Conservation (phyloP, 2,329 filamentous ascomycete genomes). For the Fusarium transvaalense region DNA sequence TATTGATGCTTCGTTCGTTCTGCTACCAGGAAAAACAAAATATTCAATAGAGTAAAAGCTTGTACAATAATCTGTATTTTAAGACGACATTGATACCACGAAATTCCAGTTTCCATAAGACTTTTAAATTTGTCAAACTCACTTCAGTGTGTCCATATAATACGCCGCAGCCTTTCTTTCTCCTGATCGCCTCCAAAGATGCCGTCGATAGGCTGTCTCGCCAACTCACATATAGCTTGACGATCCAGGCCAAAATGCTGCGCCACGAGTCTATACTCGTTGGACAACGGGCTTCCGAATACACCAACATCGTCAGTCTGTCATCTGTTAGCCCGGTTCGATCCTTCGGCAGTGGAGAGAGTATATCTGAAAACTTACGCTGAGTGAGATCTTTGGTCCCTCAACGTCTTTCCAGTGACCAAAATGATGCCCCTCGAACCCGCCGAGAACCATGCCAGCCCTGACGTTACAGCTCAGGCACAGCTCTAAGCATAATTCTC, state of each 20-base stretch:
- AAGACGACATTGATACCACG: conserved; percentile 24
- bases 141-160: conserved; percentile 60
- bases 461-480: conserved; percentile 86
- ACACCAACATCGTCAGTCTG: conserved; percentile 88
- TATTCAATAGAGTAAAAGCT: conserved; percentile 27
- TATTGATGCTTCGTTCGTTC: conserved; percentile 29
- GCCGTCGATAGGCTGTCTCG: conserved; percentile 70
- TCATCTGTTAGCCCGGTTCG: conserved; percentile 8
- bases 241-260: conserved; percentile 73
- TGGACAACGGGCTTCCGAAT: conserved; percentile 80
- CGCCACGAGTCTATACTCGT: conserved; percentile 81
- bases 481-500: conserved; percentile 76
- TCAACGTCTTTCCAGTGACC: conserved; percentile 74
- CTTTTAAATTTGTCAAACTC: neutral
- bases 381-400: conserved; percentile 72
- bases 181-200: conserved; percentile 77
- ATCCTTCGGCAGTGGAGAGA: neutral
- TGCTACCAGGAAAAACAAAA: conserved; percentile 21
- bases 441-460: conserved; percentile 76
- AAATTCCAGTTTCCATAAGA: neutral
- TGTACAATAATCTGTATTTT: conserved; percentile 22
- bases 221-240: conserved; percentile 64
- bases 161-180: conserved; percentile 65
- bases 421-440: conserved; percentile 80
- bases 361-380: conserved; percentile 64